Conservation (phyloP, 2,329 filamentous ascomycete species). For the Teratosphaeria viscida region DNA sequence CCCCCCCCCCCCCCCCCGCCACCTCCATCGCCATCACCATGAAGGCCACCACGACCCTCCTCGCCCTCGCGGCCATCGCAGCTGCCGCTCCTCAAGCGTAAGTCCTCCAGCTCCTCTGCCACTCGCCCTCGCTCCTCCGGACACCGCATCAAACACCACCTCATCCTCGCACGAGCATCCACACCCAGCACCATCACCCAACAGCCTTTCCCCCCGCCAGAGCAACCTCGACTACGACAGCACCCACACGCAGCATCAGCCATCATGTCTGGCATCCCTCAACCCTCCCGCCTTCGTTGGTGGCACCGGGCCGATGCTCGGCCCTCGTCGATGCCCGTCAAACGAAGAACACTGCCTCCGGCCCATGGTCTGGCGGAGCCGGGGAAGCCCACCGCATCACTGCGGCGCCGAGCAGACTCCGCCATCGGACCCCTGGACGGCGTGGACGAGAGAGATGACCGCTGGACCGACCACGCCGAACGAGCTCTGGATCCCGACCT, state of each 20-base stretch:
- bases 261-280: neutral
- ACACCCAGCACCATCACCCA: neutral
- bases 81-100: neutral
- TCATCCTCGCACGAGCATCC: neutral
- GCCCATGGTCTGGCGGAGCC: neutral
- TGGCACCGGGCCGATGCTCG: neutral
- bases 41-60: conserved; percentile 3
- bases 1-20: neutral
- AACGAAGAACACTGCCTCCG: neutral
- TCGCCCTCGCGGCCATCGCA: conserved; percentile 6
- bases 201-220: neutral
- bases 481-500: neutral
- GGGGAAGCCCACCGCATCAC: neutral
- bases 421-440: neutral
- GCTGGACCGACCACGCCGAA: neutral
- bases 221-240: neutral
- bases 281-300: neutral
- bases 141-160: neutral
- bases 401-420: neutral
- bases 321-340: neutral
- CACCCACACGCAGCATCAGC: neutral
- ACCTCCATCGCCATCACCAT: conserved; percentile 5
- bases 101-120: neutral
- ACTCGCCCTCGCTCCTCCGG: neutral
- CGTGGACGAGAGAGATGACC: neutral